Conservation (phyloP, 352 stramenopile genomes). For the Thalassiosira mediterranea region DNA sequence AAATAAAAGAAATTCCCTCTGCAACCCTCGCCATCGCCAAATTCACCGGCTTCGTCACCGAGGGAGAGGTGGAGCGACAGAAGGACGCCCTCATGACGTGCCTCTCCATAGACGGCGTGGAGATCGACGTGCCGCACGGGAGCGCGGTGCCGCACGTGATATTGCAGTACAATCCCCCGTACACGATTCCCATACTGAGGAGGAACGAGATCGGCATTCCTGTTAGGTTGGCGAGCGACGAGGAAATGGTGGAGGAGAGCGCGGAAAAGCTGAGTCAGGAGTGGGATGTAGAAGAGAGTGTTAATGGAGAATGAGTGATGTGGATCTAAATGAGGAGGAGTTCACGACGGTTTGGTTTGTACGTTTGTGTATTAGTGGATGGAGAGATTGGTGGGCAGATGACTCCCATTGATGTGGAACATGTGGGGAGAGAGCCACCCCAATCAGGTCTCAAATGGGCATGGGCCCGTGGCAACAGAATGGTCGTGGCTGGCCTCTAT, state of each 20-base stretch:
- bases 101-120: constrained; percentile 73
- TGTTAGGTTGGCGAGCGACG: constrained; percentile 33
- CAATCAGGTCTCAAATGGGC: no score
- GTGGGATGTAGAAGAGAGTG: constrained; percentile 19
- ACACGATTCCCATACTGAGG: constrained; percentile 84
- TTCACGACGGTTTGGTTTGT: no score
- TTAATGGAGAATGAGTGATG: neutral
- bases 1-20: constrained; percentile 68
- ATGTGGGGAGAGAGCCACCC: no score
- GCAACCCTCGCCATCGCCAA: constrained; percentile 70
- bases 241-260: constrained; percentile 14
- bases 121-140: constrained; percentile 78
- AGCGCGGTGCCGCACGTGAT: constrained; percentile 74
- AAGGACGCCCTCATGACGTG: constrained; percentile 75
- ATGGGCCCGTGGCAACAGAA: no score
- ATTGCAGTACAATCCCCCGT: constrained; percentile 88
- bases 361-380: no score
- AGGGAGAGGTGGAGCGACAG: constrained; percentile 82
- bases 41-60: constrained; percentile 85
- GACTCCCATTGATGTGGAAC: no score
- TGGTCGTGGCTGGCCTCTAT: no score
- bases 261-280: constrained; percentile 27
- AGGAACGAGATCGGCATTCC: constrained; percentile 85
- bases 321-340: no score
- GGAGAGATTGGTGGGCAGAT: no score